These are phyloP conservation scores for Parsonsia alboflavescens DNA, from an alignment of 257 asterid genomes.

Conservation along the genomic window DNA sequence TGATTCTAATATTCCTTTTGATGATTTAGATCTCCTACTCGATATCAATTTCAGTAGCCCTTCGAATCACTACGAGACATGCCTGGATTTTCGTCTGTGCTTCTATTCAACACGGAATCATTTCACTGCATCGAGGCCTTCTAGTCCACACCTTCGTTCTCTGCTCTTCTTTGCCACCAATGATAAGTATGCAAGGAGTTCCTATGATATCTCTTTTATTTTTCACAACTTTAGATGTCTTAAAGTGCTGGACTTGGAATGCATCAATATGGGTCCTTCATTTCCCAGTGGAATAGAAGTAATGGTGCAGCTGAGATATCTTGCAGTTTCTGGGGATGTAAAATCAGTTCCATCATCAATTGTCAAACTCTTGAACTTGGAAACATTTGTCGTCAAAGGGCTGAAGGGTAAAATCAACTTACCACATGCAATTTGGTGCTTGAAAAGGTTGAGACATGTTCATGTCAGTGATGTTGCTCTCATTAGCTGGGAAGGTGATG, in stretches of 20 bases:
- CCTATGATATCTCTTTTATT: slow-evolving; percentile 4
- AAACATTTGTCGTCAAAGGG: neutral
- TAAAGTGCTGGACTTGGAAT: slow-evolving; percentile 6
- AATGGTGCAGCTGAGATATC: neutral
- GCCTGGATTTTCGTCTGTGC: neutral
- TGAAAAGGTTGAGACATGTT: neutral
- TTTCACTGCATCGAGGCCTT: neutral
- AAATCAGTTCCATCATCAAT: neutral
- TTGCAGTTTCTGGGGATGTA: slow-evolving; percentile 2
- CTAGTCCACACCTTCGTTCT: neutral
- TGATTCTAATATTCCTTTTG: neutral
- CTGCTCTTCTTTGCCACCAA: neutral
- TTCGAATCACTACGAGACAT: neutral
- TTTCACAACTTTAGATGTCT: neutral
- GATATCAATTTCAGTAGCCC: neutral
- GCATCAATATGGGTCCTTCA: neutral
- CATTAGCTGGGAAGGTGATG: neutral
- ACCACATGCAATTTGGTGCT: neutral
- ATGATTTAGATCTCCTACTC: neutral
- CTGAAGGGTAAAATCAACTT: neutral
- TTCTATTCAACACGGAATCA: neutral
- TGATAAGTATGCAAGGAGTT: neutral
- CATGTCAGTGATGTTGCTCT: neutral
- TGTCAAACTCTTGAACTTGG: neutral
- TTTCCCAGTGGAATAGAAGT: neutral